Evolutionary conservation across 768 basidiomycete genomes (phyloP).

Genomic region (Xanthoconium purpureum): DNA sequence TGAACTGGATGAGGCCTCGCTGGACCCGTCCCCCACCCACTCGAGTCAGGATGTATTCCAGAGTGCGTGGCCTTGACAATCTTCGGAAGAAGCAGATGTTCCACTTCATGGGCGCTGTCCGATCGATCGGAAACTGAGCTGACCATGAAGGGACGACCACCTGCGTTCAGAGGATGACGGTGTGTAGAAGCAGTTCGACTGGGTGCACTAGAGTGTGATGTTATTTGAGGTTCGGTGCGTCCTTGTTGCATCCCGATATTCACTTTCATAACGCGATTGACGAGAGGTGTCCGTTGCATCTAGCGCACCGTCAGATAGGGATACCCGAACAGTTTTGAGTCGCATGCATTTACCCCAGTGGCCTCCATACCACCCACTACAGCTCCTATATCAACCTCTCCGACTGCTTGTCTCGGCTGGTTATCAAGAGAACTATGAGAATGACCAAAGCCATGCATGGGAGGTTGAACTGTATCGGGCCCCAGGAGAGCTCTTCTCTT

Average conservation of each 20-base stretch:
- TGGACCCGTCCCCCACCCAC: constrained; percentile 38
- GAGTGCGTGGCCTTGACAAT: constrained; percentile 17
- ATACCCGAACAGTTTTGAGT: not conserved
- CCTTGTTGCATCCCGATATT: constrained; percentile 33
- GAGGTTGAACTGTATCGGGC: constrained; percentile 25
- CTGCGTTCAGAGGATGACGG: constrained; percentile 43
- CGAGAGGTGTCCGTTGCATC: constrained; percentile 70
- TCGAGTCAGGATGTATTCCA: constrained; percentile 23
- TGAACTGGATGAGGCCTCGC: constrained; percentile 22
- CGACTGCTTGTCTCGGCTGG: constrained; percentile 16
- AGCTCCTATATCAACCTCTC: constrained; percentile 46
- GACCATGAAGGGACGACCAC: constrained; percentile 44
- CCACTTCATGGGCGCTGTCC: constrained; percentile 71
- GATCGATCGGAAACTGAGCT: constrained; percentile 54
- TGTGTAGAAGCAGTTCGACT: constrained; percentile 28
- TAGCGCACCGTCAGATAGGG: constrained; percentile 26
- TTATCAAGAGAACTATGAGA: constrained; percentile 18
- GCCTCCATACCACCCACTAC: constrained; percentile 67
- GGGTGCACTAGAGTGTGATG: constrained; percentile 19
- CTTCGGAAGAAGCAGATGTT: constrained; percentile 50
- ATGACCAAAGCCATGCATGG: constrained; percentile 15
- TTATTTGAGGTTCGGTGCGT: constrained; percentile 30
- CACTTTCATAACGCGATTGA: constrained; percentile 42
- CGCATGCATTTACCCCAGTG: constrained; percentile 43
- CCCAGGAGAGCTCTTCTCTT: constrained; percentile 77